A percentile compares a stretch with the other conserved stretches of the same genome.
phyloP scores from a whole-genome alignment of 2,329 filamentous ascomycete species.

The Alternaria brassicicola region DNA sequence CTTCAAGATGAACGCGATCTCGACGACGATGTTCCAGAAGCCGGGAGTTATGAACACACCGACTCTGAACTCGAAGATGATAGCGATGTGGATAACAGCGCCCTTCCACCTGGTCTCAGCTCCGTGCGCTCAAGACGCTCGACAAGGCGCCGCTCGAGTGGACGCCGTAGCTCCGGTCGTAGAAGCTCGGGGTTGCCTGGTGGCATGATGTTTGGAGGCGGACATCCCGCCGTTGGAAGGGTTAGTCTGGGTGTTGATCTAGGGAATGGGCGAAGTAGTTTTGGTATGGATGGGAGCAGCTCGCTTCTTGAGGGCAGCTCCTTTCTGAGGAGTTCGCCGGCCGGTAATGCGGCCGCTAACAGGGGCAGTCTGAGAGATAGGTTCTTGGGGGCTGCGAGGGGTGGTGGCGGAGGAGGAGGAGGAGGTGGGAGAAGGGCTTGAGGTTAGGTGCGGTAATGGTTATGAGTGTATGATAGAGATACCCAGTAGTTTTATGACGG shows the following conservation, averaged over 20 bases:
- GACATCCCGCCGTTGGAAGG: slow-evolving; percentile 8
- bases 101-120: slow-evolving; percentile 21
- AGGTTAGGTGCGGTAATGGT: not conserved
- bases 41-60: slow-evolving; percentile 61
- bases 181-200: slow-evolving; percentile 25
- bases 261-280: slow-evolving; percentile 36
- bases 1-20: slow-evolving; percentile 57
- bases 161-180: slow-evolving; percentile 27
- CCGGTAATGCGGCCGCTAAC: slow-evolving; percentile 29
- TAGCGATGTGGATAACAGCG: slow-evolving; percentile 32
- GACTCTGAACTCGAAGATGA: slow-evolving; percentile 58
- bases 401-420: slow-evolving; percentile 15
- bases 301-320: slow-evolving; percentile 47
- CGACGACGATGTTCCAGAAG: slow-evolving; percentile 60
- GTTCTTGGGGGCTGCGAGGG: slow-evolving; percentile 33
- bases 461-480: slow-evolving; percentile 7
- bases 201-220: slow-evolving; percentile 7
- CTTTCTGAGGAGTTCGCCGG: slow-evolving; percentile 44
- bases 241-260: slow-evolving; percentile 30
- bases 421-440: slow-evolving; percentile 21
- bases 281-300: slow-evolving; percentile 45
- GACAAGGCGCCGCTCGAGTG: slow-evolving; percentile 29
- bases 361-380: slow-evolving; percentile 38
- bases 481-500: slow-evolving; percentile 1
- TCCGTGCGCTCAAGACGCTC: slow-evolving; percentile 30